These are phyloP conservation scores for Cadophora sp. DNA, from an alignment of 2,329 filamentous ascomycete species.

Conservation along the genomic window DNA sequence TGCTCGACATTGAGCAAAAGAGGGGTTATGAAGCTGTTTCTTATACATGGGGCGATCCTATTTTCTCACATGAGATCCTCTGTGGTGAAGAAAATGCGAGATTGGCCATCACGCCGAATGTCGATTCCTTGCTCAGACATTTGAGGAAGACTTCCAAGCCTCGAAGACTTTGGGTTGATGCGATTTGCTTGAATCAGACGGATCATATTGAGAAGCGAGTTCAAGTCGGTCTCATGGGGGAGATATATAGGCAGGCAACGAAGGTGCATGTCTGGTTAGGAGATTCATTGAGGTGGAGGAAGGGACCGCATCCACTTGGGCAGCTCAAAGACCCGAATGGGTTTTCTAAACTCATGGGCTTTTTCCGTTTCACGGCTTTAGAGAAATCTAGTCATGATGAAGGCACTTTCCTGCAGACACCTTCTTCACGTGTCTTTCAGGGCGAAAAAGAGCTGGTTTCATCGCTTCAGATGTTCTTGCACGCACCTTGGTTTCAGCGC, in stretches of 20 bases:
- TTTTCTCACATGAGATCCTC: not conserved
- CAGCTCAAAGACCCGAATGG: not conserved
- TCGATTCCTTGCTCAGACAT: not conserved
- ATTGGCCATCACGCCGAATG: not conserved
- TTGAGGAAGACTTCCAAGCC: not conserved
- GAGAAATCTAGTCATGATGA: not conserved
- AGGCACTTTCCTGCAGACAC: not conserved
- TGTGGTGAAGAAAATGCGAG: not conserved
- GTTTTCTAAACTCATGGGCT: not conserved
- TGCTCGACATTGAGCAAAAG: not conserved
- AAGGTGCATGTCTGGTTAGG: conserved; percentile 23
- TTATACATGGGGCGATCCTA: conserved; percentile 6
- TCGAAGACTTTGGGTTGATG: conserved; percentile 25
- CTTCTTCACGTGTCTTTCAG: not conserved
- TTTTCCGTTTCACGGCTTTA: not conserved
- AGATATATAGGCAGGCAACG: conserved; percentile 18
- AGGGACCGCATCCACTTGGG: not conserved
- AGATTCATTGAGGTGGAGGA: not conserved
- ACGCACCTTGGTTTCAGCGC: not conserved
- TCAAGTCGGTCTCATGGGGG: conserved; percentile 24
- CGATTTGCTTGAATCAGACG: conserved; percentile 44
- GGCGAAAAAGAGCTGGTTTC: not conserved
- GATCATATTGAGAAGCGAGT: conserved; percentile 47
- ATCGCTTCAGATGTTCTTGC: not conserved
- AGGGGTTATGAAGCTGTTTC: not conserved